Conservation (phyloP, 2,329 filamentous ascomycete genomes). For the Alternaria sp. region DNA sequence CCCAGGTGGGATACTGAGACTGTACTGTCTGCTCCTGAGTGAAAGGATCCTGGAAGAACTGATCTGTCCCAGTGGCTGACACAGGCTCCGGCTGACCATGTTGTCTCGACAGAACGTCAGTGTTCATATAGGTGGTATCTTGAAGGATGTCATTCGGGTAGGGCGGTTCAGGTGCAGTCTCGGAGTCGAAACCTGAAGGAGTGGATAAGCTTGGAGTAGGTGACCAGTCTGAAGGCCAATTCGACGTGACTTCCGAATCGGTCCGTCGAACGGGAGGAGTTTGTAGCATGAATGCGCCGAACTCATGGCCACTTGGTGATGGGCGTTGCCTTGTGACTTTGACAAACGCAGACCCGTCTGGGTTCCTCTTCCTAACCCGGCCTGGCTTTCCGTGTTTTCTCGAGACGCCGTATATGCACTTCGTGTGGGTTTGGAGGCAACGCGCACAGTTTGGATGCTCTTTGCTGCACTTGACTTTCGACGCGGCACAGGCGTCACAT, state of each 20-base stretch:
- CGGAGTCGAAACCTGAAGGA: constrained; percentile 35
- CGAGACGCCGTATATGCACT: constrained; percentile 44
- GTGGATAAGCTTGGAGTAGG: constrained; percentile 34
- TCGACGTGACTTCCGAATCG: constrained; percentile 23
- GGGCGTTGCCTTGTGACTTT: constrained; percentile 38
- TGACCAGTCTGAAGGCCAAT: constrained; percentile 35
- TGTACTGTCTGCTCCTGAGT: constrained; percentile 32
- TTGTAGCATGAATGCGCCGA: constrained; percentile 36
- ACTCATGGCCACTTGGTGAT: constrained; percentile 39
- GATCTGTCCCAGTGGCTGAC: constrained; percentile 28
- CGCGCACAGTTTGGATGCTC: constrained; percentile 43
- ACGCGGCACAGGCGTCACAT: constrained; percentile 47
- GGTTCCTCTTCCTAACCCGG: constrained; percentile 40
- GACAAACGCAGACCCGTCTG: constrained; percentile 40
- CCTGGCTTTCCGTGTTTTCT: constrained; percentile 47
- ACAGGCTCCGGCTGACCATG: constrained; percentile 21
- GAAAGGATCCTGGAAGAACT: constrained; percentile 38
- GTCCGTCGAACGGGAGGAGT: constrained; percentile 22
- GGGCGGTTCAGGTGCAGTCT: constrained; percentile 37
- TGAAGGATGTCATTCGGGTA: constrained; percentile 31
- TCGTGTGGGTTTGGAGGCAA: constrained; percentile 35
- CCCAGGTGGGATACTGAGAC: constrained; percentile 33
- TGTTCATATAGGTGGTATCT: constrained; percentile 33
- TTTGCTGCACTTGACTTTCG: constrained; percentile 48
- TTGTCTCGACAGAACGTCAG: constrained; percentile 22